Base-by-base conservation (phyloP, 768 basidiomycete species). In the Psilocybe tampanensis region DNA sequence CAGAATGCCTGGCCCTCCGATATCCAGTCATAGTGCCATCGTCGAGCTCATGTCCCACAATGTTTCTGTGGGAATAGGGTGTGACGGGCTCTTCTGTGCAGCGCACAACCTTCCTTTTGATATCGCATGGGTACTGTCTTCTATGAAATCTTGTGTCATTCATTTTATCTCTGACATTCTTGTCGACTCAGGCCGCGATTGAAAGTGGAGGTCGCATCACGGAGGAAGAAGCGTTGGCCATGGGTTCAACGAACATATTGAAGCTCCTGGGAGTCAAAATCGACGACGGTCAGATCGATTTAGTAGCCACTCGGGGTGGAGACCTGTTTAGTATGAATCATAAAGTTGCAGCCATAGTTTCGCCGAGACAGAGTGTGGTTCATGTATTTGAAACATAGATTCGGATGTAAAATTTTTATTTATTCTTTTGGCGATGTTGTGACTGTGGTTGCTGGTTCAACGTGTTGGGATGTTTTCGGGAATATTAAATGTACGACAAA, bases 21-120 rank as follows among this genome's bases (percentile, higher is more conserved):
- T 93, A 12, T 82, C 89, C 8, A 75, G 71, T 36, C 67, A 78
- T 50, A 81, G 71, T 34, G 79, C 72, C 61, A 82, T 94, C 41
- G 75, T 82, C 21, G 77, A 78, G 50, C 80, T 98, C 19, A 67
- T 88, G 17, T 75, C 76, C 2, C 82, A 90, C 43, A 86, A 86
- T 23, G 90, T 97, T 15, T 84, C 83, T 5, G 86, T 92, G 29
- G 90, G 84, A 8, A 66, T 93, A 45, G 89, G 88, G 17, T 74
- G 76, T 44, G 71, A 79, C 44, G 84, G 86, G 58, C 81, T 81
- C 59, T 81, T 81, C 39, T 93, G 88, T 88, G 77, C 80, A 23
- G 87, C 89, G 7, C 83, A 90, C 22, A 92, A 89, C 66, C 79
- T 89, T 9, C 83, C 89, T 15, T 90, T 94, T 61, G 93, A 96